Base-by-base conservation (phyloP, 148 eudicot species). In the Chenopodium album region DNA sequence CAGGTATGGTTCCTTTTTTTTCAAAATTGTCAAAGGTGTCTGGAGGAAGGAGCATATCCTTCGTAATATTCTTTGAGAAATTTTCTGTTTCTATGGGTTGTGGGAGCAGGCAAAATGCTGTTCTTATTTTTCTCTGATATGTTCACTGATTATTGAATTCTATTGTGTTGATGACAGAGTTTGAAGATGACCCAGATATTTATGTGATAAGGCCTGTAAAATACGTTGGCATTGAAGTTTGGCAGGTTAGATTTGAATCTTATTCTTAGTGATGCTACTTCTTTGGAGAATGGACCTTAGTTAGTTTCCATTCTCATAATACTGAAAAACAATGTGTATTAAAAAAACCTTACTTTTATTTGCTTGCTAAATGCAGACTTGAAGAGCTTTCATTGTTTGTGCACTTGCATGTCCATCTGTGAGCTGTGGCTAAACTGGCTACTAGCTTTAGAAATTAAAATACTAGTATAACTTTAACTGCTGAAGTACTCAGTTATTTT, bases 111-210 rank as follows among this genome's bases (percentile, higher is more conserved):
- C 26, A 19, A 2, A 41, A 34, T 71, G 48, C 41, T 47, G 19
- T 26, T 37, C 63, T 3, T 14, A 67, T 22, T 29, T 23, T 0
- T 26, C 44, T 71, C 26, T 12, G 66, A 17, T 52, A 71, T 47
- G 29, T 47, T 76, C 48, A 71, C 71, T 71, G 75, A 78, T 47
- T 34, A 50, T 1, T 78, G 59, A 19, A 62, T 26, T 68, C 32
- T 26, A 44, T 11, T 56, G 56, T 72, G 78, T 72, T 34, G 34
- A 11, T 75, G 46, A 22, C 93, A 95, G 98, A 95, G 78, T 93
- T 95, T 75, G 98, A 95, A 88, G 98, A 95, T 85, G 98, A 95
- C 79, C 98, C 98, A 20, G 98, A 95, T 82, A 92, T 95, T 77
- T 95, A 95, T 89, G 98, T 95, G 63, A 78, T 95, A 85, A 95